Evolutionary conservation across 2,329 filamentous ascomycete genomes (phyloP).

Genomic region (Rhynchosporium graminicola): DNA sequence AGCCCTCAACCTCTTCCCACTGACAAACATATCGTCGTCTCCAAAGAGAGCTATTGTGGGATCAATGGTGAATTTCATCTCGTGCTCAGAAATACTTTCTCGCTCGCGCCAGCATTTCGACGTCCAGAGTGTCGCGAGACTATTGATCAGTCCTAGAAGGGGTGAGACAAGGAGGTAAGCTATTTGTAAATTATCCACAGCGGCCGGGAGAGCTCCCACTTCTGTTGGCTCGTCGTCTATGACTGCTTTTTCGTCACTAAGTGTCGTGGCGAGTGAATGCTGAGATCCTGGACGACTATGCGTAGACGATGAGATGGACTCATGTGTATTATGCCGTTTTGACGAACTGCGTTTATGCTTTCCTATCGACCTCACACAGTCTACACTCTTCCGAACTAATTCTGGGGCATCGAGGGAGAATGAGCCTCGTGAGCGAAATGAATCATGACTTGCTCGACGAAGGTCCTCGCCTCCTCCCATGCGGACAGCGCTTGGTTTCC

Average conservation of each 20-base stretch:
- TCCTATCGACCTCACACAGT: slow-evolving; percentile 42
- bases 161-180: slow-evolving; percentile 71
- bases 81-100: slow-evolving; percentile 40
- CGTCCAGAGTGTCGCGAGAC: slow-evolving; percentile 57
- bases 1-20: slow-evolving; percentile 59
- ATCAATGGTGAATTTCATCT: slow-evolving; percentile 58
- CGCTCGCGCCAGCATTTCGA: slow-evolving; percentile 29
- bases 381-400: slow-evolving; percentile 44
- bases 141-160: slow-evolving; percentile 59
- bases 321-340: slow-evolving; percentile 35
- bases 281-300: slow-evolving; percentile 35
- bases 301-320: slow-evolving; percentile 28
- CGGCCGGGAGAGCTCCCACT: slow-evolving; percentile 23
- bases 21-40: slow-evolving; percentile 72
- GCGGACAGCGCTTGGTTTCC: slow-evolving; percentile 33
- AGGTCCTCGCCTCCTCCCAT: slow-evolving; percentile 41
- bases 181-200: slow-evolving; percentile 39
- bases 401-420: slow-evolving; percentile 40
- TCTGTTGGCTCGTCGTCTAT: not conserved
- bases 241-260: slow-evolving; percentile 16
- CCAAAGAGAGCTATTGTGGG: slow-evolving; percentile 74
- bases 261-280: slow-evolving; percentile 14
- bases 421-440: slow-evolving; percentile 27
- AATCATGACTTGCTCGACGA: slow-evolving; percentile 43
- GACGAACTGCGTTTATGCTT: slow-evolving; percentile 35